Evolutionary conservation across 306 rosid genomes (phyloP).

Genomic region (Rubus idaeus): DNA sequence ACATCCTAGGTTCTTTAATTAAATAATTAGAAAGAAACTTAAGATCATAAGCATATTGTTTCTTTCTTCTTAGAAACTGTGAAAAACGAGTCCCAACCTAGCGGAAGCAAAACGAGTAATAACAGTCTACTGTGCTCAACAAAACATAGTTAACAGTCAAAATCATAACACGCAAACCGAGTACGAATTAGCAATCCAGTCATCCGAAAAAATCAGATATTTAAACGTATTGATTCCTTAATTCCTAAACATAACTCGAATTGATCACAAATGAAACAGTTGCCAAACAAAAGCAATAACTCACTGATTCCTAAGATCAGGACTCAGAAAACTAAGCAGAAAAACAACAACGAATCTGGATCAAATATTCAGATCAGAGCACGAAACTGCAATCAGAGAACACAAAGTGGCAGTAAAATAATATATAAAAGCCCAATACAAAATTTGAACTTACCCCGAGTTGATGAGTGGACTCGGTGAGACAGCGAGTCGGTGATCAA

Average conservation of each 20-base stretch:
- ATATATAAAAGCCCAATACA: neutral
- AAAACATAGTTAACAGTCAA: neutral
- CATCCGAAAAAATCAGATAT: neutral
- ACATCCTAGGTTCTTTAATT: neutral
- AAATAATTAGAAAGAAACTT: neutral
- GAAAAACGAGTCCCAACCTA: conserved; percentile 1
- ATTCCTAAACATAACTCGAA: neutral
- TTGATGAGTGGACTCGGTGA: conserved; percentile 33
- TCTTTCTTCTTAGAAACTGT: neutral
- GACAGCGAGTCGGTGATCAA: conserved; percentile 17
- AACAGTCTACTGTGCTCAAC: neutral
- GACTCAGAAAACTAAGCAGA: neutral
- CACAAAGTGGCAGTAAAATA: neutral
- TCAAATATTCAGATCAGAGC: conserved; percentile 12
- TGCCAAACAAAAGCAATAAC: neutral
- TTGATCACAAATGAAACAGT: conserved; percentile 1
- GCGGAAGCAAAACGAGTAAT: neutral
- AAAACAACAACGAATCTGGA: conserved; percentile 5
- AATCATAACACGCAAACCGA: neutral
- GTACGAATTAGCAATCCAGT: neutral
- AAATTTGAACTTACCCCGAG: conserved; percentile 31
- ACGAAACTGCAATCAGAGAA: neutral
- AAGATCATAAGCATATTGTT: neutral
- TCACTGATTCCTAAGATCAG: neutral
- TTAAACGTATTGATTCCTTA: neutral